Conservation (phyloP, 1,284 basidiomycete genomes). For the Omphalotus olearius region DNA sequence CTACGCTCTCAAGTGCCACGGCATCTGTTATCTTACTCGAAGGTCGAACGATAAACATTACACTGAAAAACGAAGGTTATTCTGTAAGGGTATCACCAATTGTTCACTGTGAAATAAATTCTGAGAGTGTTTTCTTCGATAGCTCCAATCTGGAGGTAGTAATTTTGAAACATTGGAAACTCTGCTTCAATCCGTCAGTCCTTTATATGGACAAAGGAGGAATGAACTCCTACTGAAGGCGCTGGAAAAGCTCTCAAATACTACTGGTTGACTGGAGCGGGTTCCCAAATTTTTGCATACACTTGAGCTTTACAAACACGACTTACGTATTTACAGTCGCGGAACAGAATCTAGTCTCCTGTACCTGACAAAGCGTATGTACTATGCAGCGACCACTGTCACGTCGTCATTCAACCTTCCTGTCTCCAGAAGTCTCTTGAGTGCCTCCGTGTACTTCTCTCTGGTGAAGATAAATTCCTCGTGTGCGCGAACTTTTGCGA, state of each 20-base stretch:
- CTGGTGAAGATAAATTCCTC: conserved; percentile 50
- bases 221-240: conserved; percentile 44
- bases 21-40: conserved; percentile 56
- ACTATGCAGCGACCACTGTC: not conserved
- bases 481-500: conserved; percentile 42
- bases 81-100: conserved; percentile 27
- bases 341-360: not conserved
- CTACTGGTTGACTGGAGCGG: not conserved
- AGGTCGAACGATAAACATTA: conserved; percentile 39
- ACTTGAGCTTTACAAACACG: no score
- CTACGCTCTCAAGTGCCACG: conserved; percentile 41
- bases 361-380: no score
- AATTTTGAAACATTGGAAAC: conserved; percentile 54
- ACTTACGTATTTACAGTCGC: not conserved
- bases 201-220: conserved; percentile 41
- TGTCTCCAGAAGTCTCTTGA: conserved; percentile 36
- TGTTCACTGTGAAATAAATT: not conserved
- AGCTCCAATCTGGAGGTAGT: conserved; percentile 15
- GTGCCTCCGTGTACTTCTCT: conserved; percentile 45
- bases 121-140: conserved; percentile 5
- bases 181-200: conserved; percentile 49
- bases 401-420: conserved; percentile 25
- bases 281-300: no score
- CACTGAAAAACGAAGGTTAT: conserved; percentile 51
- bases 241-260: conserved; percentile 36